Percentiles rank a stretch among this genome's conserved stretches.
phyloP scores from a whole-genome alignment of 1,284 basidiomycete genomes.

The Melanopsichium pennsylvanicum region DNA sequence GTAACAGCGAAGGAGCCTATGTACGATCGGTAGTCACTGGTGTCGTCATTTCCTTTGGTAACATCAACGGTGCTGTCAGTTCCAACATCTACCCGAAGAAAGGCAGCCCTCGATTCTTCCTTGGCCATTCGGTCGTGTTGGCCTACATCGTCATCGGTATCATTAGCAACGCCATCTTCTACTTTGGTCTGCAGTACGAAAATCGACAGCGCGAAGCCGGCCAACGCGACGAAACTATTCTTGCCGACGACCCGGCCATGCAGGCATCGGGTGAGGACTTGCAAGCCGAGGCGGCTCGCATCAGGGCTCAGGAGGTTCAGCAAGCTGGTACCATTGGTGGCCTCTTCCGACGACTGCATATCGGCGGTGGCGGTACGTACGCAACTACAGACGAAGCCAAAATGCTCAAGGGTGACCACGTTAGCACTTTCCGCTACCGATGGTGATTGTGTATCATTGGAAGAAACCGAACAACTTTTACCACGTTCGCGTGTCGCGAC shows the following conservation, averaged over 20 bases:
- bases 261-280: constrained; percentile 24
- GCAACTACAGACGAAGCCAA: constrained; percentile 48
- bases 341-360: constrained; percentile 19
- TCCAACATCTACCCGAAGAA: constrained; percentile 75
- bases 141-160: constrained; percentile 76
- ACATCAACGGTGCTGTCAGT: constrained; percentile 71
- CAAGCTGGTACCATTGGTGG: constrained; percentile 15
- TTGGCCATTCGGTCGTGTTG: constrained; percentile 75
- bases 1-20: constrained; percentile 78
- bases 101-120: constrained; percentile 75
- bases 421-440: constrained; percentile 21
- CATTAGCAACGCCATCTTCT: constrained; percentile 69
- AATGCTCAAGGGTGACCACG: constrained; percentile 51
- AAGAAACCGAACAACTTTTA: no score
- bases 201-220: constrained; percentile 74
- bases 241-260: constrained; percentile 29
- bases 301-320: constrained; percentile 22
- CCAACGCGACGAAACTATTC: constrained; percentile 75
- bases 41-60: constrained; percentile 60
- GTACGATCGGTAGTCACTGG: constrained; percentile 77
- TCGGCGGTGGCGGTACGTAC: constrained; percentile 48
- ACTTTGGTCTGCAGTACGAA: constrained; percentile 71
- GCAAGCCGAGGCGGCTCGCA: constrained; percentile 24
- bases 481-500: no score
- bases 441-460: no score